A percentile compares a stretch with the other conserved stretches of the same genome.
Conservation (phyloP, 768 basidiomycete species). For the Ramaria rubella region DNA sequence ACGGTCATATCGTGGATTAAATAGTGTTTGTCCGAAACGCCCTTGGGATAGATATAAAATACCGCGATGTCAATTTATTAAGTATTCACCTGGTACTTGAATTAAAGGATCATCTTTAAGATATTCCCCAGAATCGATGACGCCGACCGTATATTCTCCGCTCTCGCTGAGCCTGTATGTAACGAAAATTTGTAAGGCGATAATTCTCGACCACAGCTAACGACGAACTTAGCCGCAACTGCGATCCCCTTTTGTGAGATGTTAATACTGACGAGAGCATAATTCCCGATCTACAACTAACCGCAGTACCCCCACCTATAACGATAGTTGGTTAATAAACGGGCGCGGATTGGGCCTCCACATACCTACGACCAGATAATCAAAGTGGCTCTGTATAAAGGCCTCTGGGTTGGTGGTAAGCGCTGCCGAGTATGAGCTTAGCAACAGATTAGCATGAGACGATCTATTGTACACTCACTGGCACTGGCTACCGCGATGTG, state of each 20-base stretch:
- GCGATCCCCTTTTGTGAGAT: neutral
- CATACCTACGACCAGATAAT: no score
- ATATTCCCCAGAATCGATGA: conserved; percentile 19
- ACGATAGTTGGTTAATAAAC: no score
- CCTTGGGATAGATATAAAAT: conserved; percentile 1
- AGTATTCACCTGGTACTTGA: conserved; percentile 13
- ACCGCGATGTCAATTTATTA: conserved; percentile 1
- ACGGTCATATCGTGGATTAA: no score
- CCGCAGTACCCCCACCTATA: conserved; percentile 4
- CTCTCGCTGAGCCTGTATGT: conserved; percentile 5
- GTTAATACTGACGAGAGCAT: neutral
- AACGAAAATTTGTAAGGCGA: neutral
- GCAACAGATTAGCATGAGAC: no score
- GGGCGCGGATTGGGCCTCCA: no score
- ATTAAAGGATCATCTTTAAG: conserved; percentile 16
- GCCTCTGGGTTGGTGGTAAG: no score
- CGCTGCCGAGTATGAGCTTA: no score
- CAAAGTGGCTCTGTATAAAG: no score
- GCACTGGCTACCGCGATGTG: no score
- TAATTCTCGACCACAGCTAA: neutral
- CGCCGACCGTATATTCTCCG: conserved; percentile 16
- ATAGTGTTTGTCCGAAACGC: conserved; percentile 12
- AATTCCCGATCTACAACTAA: neutral
- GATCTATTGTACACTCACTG: no score
- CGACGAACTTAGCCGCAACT: neutral